phyloP scores from a whole-genome alignment of 768 basidiomycete species.

The Agrocybe chaxingu region DNA sequence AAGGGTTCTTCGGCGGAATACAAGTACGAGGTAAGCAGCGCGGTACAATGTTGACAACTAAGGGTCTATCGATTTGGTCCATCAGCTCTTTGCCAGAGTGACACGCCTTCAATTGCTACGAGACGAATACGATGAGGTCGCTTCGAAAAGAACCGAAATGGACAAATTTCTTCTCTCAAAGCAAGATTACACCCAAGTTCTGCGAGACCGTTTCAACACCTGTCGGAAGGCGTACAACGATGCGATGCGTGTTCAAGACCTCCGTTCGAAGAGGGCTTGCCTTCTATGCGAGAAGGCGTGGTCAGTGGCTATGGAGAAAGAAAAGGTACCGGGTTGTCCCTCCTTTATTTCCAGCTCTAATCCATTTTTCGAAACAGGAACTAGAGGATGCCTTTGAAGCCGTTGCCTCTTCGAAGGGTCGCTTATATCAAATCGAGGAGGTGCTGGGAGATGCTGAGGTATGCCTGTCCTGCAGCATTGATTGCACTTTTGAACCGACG shows the following conservation, averaged over 20 bases:
- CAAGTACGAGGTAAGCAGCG: constrained; percentile 1
- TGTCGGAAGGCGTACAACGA: constrained; percentile 1
- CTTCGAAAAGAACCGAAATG: neutral
- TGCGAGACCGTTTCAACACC: neutral
- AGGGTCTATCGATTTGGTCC: neutral
- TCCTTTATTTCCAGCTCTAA: neutral
- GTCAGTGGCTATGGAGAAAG: neutral
- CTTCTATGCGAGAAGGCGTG: constrained; percentile 3
- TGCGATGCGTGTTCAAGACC: neutral
- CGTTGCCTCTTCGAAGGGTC: neutral
- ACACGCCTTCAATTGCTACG: constrained; percentile 1
- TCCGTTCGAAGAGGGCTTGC: neutral
- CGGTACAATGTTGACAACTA: neutral
- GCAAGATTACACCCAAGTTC: neutral
- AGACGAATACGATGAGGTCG: constrained; percentile 1
- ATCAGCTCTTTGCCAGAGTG: constrained; percentile 1
- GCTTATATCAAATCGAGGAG: neutral
- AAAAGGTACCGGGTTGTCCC: neutral
- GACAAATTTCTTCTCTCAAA: neutral
- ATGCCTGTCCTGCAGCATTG: neutral
- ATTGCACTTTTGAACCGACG: neutral
- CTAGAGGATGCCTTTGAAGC: neutral
- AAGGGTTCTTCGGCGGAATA: constrained; percentile 3
- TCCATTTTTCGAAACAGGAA: neutral
- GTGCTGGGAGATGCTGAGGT: neutral